Percentiles rank a stretch among this genome's conserved stretches.
These are phyloP conservation scores for Blastocladiella emersonii DNA, from an alignment of 371 early-diverging fungal genomes.

Conservation along the genomic window DNA sequence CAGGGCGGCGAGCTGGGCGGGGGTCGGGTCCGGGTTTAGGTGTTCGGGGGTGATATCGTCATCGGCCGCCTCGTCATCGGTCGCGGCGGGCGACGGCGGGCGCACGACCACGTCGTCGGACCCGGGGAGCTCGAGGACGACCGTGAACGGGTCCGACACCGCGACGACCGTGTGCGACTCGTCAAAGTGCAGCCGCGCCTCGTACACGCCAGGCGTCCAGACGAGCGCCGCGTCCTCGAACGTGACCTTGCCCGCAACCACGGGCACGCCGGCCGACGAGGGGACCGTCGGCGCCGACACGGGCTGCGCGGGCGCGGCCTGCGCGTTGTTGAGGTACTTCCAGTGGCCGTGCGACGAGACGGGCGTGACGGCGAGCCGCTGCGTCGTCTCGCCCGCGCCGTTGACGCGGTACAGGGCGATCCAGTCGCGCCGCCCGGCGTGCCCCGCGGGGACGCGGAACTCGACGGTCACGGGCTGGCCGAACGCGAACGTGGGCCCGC, in stretches of 20 bases:
- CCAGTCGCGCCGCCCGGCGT: constrained; percentile 66
- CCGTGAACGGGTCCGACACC: constrained; percentile 48
- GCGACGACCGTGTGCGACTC: constrained; percentile 73
- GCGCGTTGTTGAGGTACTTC: constrained; percentile 25
- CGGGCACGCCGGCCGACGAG: too few species aligned
- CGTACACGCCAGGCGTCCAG: constrained; percentile 73
- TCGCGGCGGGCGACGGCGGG: too few species aligned
- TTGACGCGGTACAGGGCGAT: constrained; percentile 74
- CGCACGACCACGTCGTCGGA: too few species aligned
- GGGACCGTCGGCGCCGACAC: not conserved
- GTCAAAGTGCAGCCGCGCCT: constrained; percentile 77
- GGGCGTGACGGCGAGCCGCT: constrained; percentile 61
- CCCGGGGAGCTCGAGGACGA: too few species aligned
- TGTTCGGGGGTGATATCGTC: too few species aligned
- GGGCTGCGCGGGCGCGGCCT: not conserved
- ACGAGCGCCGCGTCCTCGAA: constrained; percentile 53
- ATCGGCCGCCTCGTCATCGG: not conserved
- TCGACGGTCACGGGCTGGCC: too few species aligned
- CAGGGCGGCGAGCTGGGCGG: not conserved
- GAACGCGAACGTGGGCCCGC: too few species aligned
- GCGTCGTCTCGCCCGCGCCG: constrained; percentile 8
- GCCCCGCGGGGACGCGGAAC: constrained; percentile 59
- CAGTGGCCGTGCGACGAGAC: constrained; percentile 56
- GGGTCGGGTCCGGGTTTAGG: not conserved
- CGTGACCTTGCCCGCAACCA: constrained; percentile 14